Evolutionary conservation across 164 flowering plant species (phyloP).

Genomic region (Brasenia schreberi): DNA sequence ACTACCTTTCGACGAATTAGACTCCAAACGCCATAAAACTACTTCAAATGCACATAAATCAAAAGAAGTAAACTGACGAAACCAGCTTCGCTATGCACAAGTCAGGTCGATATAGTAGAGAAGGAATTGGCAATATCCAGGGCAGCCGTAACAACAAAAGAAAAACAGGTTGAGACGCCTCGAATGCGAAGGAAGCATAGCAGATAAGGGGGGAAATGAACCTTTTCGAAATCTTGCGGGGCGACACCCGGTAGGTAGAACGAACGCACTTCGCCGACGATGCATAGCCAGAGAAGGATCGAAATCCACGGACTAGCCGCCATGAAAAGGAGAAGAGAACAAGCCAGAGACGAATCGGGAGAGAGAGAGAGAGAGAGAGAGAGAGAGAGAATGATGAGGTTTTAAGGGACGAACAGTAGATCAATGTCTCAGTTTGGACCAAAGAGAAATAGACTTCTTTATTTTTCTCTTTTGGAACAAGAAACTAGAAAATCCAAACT

Average conservation of each 20-base stretch:
- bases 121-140: too few relatives aligned
- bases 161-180: not conserved
- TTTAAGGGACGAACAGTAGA: not conserved
- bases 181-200: not conserved
- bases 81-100: too few relatives aligned
- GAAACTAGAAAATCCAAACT: too few relatives aligned
- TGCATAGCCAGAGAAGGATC: not conserved
- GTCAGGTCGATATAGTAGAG: too few relatives aligned
- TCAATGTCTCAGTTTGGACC: not conserved
- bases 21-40: too few relatives aligned
- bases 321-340: too few relatives aligned
- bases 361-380: not conserved
- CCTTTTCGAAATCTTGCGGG: constrained; percentile 66
- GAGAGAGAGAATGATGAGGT: not conserved
- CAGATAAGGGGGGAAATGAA: constrained; percentile 1
- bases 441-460: not conserved
- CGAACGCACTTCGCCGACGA: not conserved
- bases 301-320: not conserved
- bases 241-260: constrained; percentile 91
- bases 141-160: too few relatives aligned
- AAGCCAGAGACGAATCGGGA: not conserved
- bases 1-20: too few relatives aligned
- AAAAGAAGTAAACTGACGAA: too few relatives aligned
- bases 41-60: too few relatives aligned
- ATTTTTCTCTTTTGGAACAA: too few relatives aligned